These are phyloP conservation scores for Phaseolus lunatus DNA, from an alignment of 306 rosid genomes.

Conservation along the genomic window DNA sequence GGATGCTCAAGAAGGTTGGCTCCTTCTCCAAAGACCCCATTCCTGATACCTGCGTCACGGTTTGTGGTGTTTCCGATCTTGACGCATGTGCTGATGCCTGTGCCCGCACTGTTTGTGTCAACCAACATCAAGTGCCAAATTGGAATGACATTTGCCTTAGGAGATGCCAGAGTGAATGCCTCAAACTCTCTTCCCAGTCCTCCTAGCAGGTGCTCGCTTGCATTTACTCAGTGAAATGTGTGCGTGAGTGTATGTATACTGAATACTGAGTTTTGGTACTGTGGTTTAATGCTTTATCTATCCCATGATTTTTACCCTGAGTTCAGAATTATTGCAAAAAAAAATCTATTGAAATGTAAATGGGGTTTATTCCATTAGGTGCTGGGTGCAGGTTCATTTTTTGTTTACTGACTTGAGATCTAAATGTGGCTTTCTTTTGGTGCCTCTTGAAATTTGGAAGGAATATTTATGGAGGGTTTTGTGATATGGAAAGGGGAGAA, in stretches of 20 bases:
- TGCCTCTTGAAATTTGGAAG: slow-evolving; percentile 5
- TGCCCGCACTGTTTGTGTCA: slow-evolving; percentile 90
- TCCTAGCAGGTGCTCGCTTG: slow-evolving; percentile 48
- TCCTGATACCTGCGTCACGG: slow-evolving; percentile 95
- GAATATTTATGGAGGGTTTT: slow-evolving; percentile 25
- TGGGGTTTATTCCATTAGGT: slow-evolving; percentile 7
- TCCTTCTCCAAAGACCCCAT: slow-evolving; percentile 94
- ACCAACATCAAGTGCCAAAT: slow-evolving; percentile 93
- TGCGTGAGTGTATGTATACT: slow-evolving; percentile 11
- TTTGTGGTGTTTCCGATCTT: slow-evolving; percentile 89
- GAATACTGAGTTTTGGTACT: slow-evolving; percentile 20
- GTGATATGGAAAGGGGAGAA: background rate
- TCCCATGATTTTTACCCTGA: slow-evolving; percentile 17
- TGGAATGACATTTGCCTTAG: slow-evolving; percentile 91
- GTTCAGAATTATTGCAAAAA: slow-evolving; percentile 13
- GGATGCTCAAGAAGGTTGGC: slow-evolving; percentile 92
- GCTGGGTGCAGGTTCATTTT: background rate
- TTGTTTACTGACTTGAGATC: background rate
- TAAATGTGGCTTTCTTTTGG: slow-evolving; percentile 27
- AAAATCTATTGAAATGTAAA: slow-evolving; percentile 36
- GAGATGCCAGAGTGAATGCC: slow-evolving; percentile 96
- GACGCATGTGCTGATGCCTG: slow-evolving; percentile 98
- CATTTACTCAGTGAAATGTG: slow-evolving; percentile 10
- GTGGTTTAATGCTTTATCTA: slow-evolving; percentile 29
- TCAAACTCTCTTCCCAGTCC: slow-evolving; percentile 77